These are phyloP conservation scores for Edaphochlamys debaryana DNA, from an alignment of 139 green algal species.

Conservation along the genomic window DNA sequence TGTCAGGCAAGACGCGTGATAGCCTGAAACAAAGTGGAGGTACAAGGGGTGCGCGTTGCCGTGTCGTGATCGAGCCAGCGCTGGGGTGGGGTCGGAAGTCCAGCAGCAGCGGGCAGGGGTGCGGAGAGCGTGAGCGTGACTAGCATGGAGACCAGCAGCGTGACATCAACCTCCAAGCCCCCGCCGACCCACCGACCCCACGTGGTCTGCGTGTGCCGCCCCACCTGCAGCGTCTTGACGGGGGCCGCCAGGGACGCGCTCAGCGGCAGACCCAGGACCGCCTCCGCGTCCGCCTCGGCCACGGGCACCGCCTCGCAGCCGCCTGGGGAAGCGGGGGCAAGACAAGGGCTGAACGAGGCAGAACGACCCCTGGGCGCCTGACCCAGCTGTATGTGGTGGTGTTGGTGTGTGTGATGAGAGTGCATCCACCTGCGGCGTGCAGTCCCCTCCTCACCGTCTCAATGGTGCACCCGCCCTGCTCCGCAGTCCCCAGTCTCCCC, in stretches of 20 bases:
- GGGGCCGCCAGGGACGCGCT: slow-evolving; percentile 1
- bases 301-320: slow-evolving; percentile 32
- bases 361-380: too few relatives aligned
- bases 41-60: too few relatives aligned
- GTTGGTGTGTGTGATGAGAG: too few relatives aligned
- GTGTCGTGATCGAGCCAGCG: too few relatives aligned
- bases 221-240: slow-evolving; percentile 19
- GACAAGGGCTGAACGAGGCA: too few relatives aligned
- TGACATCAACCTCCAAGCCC: not conserved
- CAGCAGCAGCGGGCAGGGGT: not conserved
- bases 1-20: not conserved
- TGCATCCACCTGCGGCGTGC: too few relatives aligned
- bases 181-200: not conserved
- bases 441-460: too few relatives aligned
- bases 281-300: slow-evolving; percentile 4
- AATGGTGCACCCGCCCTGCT: too few relatives aligned
- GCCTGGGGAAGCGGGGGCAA: not conserved
- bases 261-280: slow-evolving; percentile 11
- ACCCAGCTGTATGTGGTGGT: too few relatives aligned
- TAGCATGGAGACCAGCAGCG: too few relatives aligned
- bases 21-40: too few relatives aligned
- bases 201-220: not conserved
- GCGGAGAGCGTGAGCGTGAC: not conserved
- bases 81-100: not conserved
- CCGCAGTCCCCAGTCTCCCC: too few relatives aligned